Evolutionary conservation across 2,329 filamentous ascomycete species (phyloP), one percentile per base, ranked within the genome.

Genomic region (Fusarium sp.): DNA sequence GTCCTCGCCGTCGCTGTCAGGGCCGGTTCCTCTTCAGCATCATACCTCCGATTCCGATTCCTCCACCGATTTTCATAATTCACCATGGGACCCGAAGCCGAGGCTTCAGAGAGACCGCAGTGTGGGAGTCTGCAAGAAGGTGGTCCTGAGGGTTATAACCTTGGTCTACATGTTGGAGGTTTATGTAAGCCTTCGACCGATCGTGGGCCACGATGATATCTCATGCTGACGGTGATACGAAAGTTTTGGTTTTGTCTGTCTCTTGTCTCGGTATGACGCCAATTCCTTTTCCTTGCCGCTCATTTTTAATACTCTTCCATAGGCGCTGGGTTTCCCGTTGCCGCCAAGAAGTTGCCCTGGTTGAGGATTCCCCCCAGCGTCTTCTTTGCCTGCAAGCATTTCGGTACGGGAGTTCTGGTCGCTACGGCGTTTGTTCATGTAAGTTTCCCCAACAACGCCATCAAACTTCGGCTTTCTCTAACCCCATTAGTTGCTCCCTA

Each of bases 401-500:
- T 92, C 72, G 90, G 92, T 79, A 94, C 92, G 1, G 92, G 92
- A 70, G 92, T 94, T 20, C 84, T 94, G 40, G 89, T 94, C 66
- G 92, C 92, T 29, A 94, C 92, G 2, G 92, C 92, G 4, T 94
- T 94, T 74, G 92, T 93, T 22, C 92, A 94, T 85, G 86, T 91
- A 77, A 75, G 85, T 81, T 5, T 5, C 35, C 6, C 8, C 2
- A 1, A 27, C 9, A 5, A 22, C 6, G 22, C 6, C 7, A 16
- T n/a, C n/a, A 22, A 20, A 35, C 18, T 40, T 1, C 4, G 37
- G 4, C 37, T 7, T 9, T 47, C 20, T 20, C 54, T 57, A 14
- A 57, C 20, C 10, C 0, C 3, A 27, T 11, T 29, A 87, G 84
- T 84, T 91, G 73, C 85, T 92, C 8, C 90, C 90, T 0, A 90